Conservation (phyloP, 2,329 filamentous ascomycete species). For the Venturia carpophila region DNA sequence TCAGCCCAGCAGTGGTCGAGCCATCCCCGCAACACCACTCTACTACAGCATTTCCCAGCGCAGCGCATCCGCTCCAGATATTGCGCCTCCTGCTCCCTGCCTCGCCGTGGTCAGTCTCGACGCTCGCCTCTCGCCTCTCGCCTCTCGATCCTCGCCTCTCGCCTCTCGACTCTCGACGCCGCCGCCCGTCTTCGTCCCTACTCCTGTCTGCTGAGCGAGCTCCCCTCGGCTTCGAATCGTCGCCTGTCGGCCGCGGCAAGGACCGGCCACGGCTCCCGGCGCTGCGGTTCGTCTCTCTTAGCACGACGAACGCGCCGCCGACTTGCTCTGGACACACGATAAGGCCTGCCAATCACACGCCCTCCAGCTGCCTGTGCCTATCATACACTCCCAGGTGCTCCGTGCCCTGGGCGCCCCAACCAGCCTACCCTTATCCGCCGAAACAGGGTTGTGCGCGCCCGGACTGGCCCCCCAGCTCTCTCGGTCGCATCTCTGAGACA, state of each 20-base stretch:
- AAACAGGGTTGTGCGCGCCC: conserved; percentile 11
- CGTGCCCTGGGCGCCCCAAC: not conserved
- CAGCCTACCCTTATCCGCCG: conserved; percentile 6
- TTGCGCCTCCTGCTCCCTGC: not conserved
- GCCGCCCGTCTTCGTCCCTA: too few species aligned
- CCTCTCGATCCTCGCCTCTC: too few species aligned
- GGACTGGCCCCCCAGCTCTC: conserved; percentile 7
- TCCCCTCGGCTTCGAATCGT: not conserved
- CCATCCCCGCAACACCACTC: not conserved
- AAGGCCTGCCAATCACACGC: conserved; percentile 2
- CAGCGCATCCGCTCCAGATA: not conserved
- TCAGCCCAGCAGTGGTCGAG: not conserved
- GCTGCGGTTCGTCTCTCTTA: not conserved
- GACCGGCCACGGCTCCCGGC: not conserved
- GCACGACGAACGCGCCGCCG: not conserved
- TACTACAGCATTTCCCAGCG: not conserved
- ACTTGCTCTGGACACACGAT: not conserved
- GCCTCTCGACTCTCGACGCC: too few species aligned
- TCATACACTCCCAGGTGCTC: not conserved
- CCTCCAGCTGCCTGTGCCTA: not conserved
- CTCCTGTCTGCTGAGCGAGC: not conserved
- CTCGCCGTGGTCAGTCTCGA: too few species aligned
- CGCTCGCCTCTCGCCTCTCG: too few species aligned
- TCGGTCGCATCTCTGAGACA: conserved; percentile 8
- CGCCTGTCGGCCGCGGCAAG: not conserved